phyloP scores from a whole-genome alignment of 208 protist species.

The Leishmania lainsoni region DNA sequence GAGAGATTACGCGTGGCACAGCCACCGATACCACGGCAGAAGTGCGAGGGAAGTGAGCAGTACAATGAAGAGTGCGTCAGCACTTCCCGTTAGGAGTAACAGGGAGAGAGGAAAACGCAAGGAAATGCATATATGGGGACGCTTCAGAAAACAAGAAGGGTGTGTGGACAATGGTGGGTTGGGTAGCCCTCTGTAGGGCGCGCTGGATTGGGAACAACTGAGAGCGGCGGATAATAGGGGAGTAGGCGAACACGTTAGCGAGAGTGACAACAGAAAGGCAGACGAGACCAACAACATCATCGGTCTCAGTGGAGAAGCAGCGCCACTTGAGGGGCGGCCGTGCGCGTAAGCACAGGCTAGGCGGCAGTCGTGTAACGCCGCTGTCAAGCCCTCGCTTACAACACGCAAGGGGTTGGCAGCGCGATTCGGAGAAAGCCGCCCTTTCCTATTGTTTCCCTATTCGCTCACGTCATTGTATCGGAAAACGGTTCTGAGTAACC shows the following conservation, averaged over 20 bases:
- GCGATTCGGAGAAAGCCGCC: not conserved
- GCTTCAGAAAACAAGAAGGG: not conserved
- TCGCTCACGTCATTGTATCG: not conserved
- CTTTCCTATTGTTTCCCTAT: not conserved
- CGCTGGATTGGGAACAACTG: not conserved
- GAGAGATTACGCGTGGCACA: not conserved
- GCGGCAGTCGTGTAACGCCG: not conserved
- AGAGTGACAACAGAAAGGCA: not conserved
- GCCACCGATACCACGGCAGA: not conserved
- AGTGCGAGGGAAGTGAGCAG: not conserved
- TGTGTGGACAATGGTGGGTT: not conserved
- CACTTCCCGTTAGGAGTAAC: not conserved
- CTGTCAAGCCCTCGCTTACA: no score
- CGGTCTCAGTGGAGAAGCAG: not conserved
- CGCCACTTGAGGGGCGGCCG: not conserved
- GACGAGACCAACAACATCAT: not conserved
- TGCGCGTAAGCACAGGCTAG: not conserved
- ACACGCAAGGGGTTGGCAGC: not conserved
- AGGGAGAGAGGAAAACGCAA: not conserved
- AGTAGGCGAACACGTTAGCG: not conserved
- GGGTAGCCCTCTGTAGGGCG: not conserved
- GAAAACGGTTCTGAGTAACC: not conserved
- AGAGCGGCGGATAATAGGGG: not conserved
- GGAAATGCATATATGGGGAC: no score
- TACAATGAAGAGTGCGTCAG: not conserved